Evolutionary conservation across 2,329 filamentous ascomycete species (phyloP).

Genomic region (Aspergillus caelatus): DNA sequence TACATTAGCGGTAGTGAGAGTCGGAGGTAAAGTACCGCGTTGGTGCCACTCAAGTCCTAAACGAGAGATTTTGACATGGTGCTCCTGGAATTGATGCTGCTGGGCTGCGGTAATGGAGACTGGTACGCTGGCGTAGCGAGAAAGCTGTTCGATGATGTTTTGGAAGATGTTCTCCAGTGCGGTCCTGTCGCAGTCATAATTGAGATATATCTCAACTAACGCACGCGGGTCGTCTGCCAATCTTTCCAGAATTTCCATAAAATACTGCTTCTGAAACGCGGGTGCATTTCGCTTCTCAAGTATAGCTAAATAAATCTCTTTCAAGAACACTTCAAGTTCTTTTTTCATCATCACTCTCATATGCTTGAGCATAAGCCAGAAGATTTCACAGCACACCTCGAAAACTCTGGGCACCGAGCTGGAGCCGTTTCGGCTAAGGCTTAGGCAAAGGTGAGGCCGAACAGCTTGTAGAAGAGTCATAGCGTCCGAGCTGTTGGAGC

Average conservation of each 20-base stretch:
- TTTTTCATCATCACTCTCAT: conserved; percentile 96
- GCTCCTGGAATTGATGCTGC: conserved; percentile 85
- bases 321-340: conserved; percentile 96
- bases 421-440: conserved; percentile 90
- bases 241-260: conserved; percentile 81
- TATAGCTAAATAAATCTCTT: conserved; percentile 93
- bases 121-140: conserved; percentile 79
- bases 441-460: conserved; percentile 95
- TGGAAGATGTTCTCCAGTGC: conserved; percentile 97
- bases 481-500: conserved; percentile 77
- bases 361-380: conserved; percentile 94
- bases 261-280: conserved; percentile 87
- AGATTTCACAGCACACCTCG: conserved; percentile 94
- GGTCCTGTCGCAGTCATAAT: conserved; percentile 95
- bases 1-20: conserved; percentile 79
- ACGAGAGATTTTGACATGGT: conserved; percentile 63
- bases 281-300: conserved; percentile 86
- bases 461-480: conserved; percentile 92
- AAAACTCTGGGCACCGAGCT: conserved; percentile 92
- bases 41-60: conserved; percentile 79
- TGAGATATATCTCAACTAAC: conserved; percentile 92
- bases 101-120: conserved; percentile 74
- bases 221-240: conserved; percentile 84
- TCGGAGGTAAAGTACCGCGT: conserved; percentile 81
- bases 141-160: conserved; percentile 87